Conservation (phyloP, 2,329 filamentous ascomycete genomes). For the Talaromyces atroroseus region DNA sequence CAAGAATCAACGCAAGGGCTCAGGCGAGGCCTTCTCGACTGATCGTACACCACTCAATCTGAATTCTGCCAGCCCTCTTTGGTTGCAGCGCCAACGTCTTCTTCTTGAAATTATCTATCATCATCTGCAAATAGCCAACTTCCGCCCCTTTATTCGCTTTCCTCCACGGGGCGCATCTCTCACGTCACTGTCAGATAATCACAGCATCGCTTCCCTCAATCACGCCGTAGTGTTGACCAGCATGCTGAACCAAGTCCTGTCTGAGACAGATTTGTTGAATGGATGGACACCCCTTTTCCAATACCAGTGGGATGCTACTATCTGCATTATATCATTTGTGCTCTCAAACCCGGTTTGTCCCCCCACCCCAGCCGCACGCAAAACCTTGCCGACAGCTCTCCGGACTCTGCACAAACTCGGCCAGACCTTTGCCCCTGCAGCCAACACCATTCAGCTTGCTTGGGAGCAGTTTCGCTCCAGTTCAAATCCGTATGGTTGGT, state of each 20-base stretch:
- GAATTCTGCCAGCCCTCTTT: slow-evolving; percentile 28
- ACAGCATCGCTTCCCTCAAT: slow-evolving; percentile 20
- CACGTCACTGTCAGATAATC: slow-evolving; percentile 19
- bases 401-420: neutral
- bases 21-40: slow-evolving; percentile 27
- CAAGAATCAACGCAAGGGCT: slow-evolving; percentile 26
- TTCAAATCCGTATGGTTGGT: neutral
- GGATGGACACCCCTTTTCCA: slow-evolving; percentile 3
- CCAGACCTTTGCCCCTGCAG: slow-evolving; percentile 9
- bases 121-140: slow-evolving; percentile 28
- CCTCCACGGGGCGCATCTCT: slow-evolving; percentile 1
- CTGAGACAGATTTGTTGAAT: slow-evolving; percentile 1
- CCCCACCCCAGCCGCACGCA: neutral
- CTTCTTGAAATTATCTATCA: slow-evolving; percentile 36
- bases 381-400: slow-evolving; percentile 1
- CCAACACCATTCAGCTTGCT: neutral
- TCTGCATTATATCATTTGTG: slow-evolving; percentile 1
- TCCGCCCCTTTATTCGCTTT: slow-evolving; percentile 34
- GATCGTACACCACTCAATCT: slow-evolving; percentile 27
- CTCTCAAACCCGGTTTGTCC: slow-evolving; percentile 4
- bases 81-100: slow-evolving; percentile 34
- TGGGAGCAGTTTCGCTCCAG: neutral
- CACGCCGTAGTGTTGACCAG: slow-evolving; percentile 29
- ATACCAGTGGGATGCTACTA: slow-evolving; percentile 7
- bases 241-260: slow-evolving; percentile 29